Evolutionary conservation across 441 rosid species (phyloP).

Genomic region (Gossypium trilobum): DNA sequence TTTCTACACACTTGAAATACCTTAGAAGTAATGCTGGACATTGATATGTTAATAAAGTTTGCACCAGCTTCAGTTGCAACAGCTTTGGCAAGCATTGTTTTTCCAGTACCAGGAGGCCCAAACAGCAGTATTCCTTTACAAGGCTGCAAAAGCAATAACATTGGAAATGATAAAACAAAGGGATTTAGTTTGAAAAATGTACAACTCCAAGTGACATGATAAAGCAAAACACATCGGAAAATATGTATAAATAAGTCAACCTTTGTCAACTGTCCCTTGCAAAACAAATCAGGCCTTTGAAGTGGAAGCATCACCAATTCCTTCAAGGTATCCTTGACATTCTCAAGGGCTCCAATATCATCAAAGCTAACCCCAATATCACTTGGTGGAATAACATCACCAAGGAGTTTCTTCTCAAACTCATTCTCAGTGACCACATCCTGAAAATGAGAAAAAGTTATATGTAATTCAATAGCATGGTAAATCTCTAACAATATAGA

Average conservation of each 20-base stretch:
- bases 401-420: constrained; percentile 90
- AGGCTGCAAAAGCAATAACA: constrained; percentile 42
- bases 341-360: constrained; percentile 94
- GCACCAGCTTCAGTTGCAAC: constrained; percentile 99
- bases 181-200: not conserved
- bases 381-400: constrained; percentile 90
- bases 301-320: constrained; percentile 99
- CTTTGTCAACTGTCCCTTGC: constrained; percentile 97
- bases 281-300: constrained; percentile 90
- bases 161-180: constrained; percentile 2
- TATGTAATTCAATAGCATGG: not conserved
- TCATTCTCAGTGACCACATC: constrained; percentile 97
- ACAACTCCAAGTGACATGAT: not conserved
- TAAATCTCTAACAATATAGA: not conserved
- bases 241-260: constrained; percentile 23
- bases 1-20: constrained; percentile 25
- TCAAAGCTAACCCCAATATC: constrained; percentile 94
- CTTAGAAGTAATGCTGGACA: constrained; percentile 99
- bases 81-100: constrained; percentile 99
- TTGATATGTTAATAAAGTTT: constrained; percentile 91
- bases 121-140: constrained; percentile 85
- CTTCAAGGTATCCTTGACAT: constrained; percentile 92
- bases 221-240: not conserved
- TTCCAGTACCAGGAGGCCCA: constrained; percentile 99
- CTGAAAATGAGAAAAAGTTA: constrained; percentile 30